Percentiles rank a stretch among this genome's conserved stretches.
Conservation (phyloP, 805 yeast genomes). For the Cyberlindnera mississippiensis region DNA sequence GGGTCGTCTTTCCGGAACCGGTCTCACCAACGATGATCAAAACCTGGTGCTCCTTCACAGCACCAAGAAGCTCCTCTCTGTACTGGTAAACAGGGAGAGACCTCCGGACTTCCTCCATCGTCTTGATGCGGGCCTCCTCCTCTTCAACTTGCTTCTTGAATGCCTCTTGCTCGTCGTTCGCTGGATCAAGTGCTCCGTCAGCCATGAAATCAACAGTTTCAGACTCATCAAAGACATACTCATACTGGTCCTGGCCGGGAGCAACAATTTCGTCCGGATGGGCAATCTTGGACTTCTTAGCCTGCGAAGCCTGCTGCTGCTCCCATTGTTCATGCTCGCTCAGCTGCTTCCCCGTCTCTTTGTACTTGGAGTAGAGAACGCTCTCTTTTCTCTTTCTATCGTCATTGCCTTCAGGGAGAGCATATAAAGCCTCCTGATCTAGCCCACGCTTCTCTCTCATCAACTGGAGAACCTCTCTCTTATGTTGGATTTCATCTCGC, state of each 20-base stretch:
- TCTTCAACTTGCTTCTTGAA: constrained; percentile 33
- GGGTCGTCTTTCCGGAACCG: constrained; percentile 95
- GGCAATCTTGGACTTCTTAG: constrained; percentile 22
- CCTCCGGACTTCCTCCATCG: constrained; percentile 42
- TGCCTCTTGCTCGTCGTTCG: constrained; percentile 29
- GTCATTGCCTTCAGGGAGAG: constrained; percentile 53
- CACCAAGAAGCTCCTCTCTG: constrained; percentile 54
- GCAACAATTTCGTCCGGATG: constrained; percentile 40
- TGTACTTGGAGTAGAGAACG: constrained; percentile 39
- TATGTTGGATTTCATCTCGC: constrained; percentile 46
- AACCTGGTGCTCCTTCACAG: constrained; percentile 60
- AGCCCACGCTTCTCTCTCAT: constrained; percentile 36
- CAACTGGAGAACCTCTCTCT: constrained; percentile 45
- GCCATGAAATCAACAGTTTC: constrained; percentile 52
- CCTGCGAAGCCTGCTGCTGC: constrained; percentile 16
- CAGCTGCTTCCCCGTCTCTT: constrained; percentile 34
- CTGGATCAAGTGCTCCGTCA: constrained; percentile 29
- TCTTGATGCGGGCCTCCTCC: constrained; percentile 32
- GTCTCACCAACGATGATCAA: constrained; percentile 81
- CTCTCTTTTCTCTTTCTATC: constrained; percentile 53
- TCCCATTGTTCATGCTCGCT: constrained; percentile 26
- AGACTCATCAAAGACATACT: constrained; percentile 72
- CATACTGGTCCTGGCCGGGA: constrained; percentile 49
- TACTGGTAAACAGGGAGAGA: constrained; percentile 74
- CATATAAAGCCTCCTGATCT: constrained; percentile 37